Conservation (phyloP, 768 basidiomycete genomes). For the Naganishia vishniacii region DNA sequence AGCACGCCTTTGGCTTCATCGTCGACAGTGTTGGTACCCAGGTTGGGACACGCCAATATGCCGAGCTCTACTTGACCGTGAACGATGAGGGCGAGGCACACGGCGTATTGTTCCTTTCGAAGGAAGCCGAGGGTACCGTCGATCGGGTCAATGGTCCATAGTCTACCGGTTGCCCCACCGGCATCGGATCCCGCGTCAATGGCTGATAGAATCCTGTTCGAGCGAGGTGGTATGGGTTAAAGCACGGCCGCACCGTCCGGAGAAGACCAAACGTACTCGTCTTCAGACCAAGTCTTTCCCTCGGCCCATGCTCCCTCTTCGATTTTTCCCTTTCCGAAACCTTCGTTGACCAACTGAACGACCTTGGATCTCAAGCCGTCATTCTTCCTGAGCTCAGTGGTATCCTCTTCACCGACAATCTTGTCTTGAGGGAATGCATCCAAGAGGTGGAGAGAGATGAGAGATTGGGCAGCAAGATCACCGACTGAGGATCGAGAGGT, state of each 20-base stretch:
- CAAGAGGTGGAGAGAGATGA: constrained; percentile 73
- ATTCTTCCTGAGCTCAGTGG: constrained; percentile 63
- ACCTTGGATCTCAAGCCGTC: constrained; percentile 62
- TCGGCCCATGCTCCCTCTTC: constrained; percentile 49
- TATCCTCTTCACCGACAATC: constrained; percentile 94
- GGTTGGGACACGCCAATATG: constrained; percentile 87
- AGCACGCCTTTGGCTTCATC: constrained; percentile 65
- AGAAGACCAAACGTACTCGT: constrained; percentile 40
- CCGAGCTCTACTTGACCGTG: constrained; percentile 73
- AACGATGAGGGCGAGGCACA: constrained; percentile 78
- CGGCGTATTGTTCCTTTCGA: constrained; percentile 85
- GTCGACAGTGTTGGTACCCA: constrained; percentile 57
- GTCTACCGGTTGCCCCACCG: constrained; percentile 63
- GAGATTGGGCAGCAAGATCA: constrained; percentile 87
- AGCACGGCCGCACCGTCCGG: too few relatives aligned
- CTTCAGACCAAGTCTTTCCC: constrained; percentile 34
- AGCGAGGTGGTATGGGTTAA: neutral
- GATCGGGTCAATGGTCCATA: constrained; percentile 60
- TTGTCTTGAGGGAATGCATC: constrained; percentile 75
- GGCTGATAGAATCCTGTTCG: constrained; percentile 62
- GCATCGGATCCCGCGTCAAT: constrained; percentile 68
- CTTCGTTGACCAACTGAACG: constrained; percentile 73
- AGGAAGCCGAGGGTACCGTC: constrained; percentile 93
- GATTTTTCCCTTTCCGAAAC: constrained; percentile 59
- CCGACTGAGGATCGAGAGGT: constrained; percentile 58